Base-by-base conservation (phyloP, 1,139 yeast genomes). In the Scheffersomyces titani region DNA sequence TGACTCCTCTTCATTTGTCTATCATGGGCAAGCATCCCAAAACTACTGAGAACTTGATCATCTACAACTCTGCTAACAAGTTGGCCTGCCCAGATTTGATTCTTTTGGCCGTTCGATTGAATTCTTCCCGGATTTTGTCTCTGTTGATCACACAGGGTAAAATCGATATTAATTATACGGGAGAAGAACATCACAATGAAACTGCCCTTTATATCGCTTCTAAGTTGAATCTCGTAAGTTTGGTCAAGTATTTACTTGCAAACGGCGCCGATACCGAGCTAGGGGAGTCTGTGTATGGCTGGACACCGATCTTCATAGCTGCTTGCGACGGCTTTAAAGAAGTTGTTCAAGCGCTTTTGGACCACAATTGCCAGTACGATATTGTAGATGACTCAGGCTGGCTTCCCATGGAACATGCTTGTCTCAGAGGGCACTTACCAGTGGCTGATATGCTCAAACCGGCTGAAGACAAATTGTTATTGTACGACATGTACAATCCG, bases 341-440 rank as follows among this genome's bases (percentile, higher is more conserved):
- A 2, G 78, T 91, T 49, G 90, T 87, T 9, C 71, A 81, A 54
- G 61, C 84, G 9, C 77, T 94, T 58, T 72, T 88, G 40, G 75
- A 76, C 0, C 71, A 79, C 51, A 86, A 85, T 6, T 87, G 90
- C 13, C 76, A 80, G 21, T 83, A 75, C 55, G 83, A 84, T 53
- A 74, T 80, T 52, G 82, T 83, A 20, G 99, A 94, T 73, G 89
- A 85, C 54, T 89, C 97, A 49, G 98, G 98, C 0, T 94, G 98
- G 98, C 86, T 93, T 22, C 97, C 98, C 7, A 87, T 92, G 87
- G 99, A 94, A 67, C 98, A 94, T 71, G 98, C 98, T 0, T 88
- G 92, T 56, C 78, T 94, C 53, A 82, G 98, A 65, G 99, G 99
- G 9, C 97, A 92, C 70, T 75, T 93, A 59, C 81, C 77, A 1